Percentiles rank a stretch among this genome's conserved stretches.
Evolutionary conservation across 2,329 filamentous ascomycete genomes (phyloP).

Genomic region (Ilyonectria mors-panacis): DNA sequence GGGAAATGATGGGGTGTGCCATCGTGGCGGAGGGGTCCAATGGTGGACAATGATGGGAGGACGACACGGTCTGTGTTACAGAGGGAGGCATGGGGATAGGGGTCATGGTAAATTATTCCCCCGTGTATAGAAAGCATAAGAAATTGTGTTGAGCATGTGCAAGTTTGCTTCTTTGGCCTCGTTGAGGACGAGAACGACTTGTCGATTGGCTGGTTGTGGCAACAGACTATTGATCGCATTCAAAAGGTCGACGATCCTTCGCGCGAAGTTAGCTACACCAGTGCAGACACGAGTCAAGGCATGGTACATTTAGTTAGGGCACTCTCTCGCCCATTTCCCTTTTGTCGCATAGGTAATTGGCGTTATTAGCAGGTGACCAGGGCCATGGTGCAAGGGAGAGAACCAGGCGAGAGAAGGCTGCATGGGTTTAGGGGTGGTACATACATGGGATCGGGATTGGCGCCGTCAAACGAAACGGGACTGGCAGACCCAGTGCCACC

Average conservation of each 20-base stretch:
- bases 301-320: too few species aligned
- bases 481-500: conserved; percentile 6
- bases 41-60: background rate
- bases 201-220: conserved; percentile 2
- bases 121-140: conserved; percentile 8
- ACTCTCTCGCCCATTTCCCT: background rate
- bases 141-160: background rate
- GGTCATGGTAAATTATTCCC: conserved; percentile 12
- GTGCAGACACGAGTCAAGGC: too few species aligned
- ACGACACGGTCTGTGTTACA: conserved; percentile 1
- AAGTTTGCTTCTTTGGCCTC: conserved; percentile 1
- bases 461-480: conserved; percentile 10
- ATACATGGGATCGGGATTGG: background rate
- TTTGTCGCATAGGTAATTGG: background rate
- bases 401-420: background rate
- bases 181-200: conserved; percentile 7
- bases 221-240: background rate
- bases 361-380: background rate
- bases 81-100: background rate
- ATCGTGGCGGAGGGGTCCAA: background rate
- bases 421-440: background rate
- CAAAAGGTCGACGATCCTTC: background rate
- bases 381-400: background rate
- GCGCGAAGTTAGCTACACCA: background rate
- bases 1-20: conserved; percentile 2